Percentiles rank a stretch among this genome's conserved stretches.
These are phyloP conservation scores for Geranomyces variabilis DNA, from an alignment of 192 early-diverging fungal genomes.

Conservation along the genomic window DNA sequence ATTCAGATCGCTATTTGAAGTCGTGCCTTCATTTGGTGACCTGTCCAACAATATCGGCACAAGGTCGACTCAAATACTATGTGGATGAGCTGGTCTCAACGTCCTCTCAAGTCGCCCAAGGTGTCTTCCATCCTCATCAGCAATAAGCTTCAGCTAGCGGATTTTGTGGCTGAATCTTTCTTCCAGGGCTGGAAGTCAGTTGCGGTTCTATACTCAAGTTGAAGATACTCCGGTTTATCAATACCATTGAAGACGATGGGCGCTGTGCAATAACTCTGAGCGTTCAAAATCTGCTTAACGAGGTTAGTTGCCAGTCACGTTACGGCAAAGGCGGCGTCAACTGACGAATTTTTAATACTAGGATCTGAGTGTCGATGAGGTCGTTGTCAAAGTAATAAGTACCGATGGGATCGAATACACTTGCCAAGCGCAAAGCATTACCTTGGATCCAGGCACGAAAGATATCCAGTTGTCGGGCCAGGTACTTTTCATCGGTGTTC, in stretches of 20 bases:
- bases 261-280: conserved; percentile 53
- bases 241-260: conserved; percentile 61
- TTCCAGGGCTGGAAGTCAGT: not conserved
- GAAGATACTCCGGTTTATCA: conserved; percentile 56
- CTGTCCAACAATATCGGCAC: not conserved
- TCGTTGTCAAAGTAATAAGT: conserved; percentile 25
- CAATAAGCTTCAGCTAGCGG: not conserved
- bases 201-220: conserved; percentile 46
- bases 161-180: not conserved
- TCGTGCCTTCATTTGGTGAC: conserved; percentile 25
- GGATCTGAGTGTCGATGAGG: conserved; percentile 33
- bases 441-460: not conserved
- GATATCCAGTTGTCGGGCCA: conserved; percentile 15
- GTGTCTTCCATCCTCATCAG: not conserved
- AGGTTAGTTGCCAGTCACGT: conserved; percentile 53
- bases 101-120: not conserved
- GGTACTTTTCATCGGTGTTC: conserved; percentile 5
- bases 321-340: not conserved
- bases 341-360: conserved; percentile 20
- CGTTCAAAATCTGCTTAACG: conserved; percentile 61
- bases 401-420: conserved; percentile 44
- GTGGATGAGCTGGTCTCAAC: conserved; percentile 8
- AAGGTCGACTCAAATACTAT: conserved; percentile 1
- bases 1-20: conserved; percentile 4
- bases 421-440: conserved; percentile 42